Percentiles rank a stretch among this genome's conserved stretches.
These are phyloP conservation scores for Colletotrichum sp. DNA, from an alignment of 2,329 filamentous ascomycete genomes.

Conservation along the genomic window DNA sequence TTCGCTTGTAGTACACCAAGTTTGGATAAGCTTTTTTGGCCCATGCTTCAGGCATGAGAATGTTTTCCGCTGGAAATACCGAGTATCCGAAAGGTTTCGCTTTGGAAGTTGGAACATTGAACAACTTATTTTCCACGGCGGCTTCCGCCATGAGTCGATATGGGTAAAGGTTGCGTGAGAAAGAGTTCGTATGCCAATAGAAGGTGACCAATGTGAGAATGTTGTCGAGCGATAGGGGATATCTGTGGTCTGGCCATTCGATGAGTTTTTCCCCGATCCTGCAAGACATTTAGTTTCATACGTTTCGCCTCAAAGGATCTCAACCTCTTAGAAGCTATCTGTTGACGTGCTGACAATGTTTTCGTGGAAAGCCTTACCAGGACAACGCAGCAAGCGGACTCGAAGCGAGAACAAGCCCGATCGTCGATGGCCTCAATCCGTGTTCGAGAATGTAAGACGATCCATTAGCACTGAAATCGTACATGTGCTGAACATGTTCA, in stretches of 20 bases:
- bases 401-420: constrained; percentile 56
- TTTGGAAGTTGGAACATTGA: background rate
- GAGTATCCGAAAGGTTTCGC: background rate
- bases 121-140: background rate
- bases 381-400: constrained; percentile 61
- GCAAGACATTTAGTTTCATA: background rate
- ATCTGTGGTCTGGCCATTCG: constrained; percentile 51
- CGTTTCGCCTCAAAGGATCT: background rate
- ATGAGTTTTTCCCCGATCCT: constrained; percentile 63
- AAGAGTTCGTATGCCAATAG: constrained; percentile 60
- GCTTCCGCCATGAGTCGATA: background rate
- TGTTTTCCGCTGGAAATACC: background rate
- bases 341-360: too few species aligned
- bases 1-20: background rate
- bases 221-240: constrained; percentile 38
- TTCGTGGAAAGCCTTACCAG: constrained; percentile 38
- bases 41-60: background rate
- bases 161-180: constrained; percentile 49
- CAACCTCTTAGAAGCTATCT: background rate
- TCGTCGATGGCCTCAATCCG: constrained; percentile 57
- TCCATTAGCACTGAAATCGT: constrained; percentile 32
- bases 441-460: constrained; percentile 57
- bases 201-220: constrained; percentile 56
- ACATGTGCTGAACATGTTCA: background rate
- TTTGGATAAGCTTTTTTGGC: background rate